These are phyloP conservation scores for Colletotrichum spinosum DNA, from an alignment of 2,329 filamentous ascomycete genomes.

Conservation along the genomic window DNA sequence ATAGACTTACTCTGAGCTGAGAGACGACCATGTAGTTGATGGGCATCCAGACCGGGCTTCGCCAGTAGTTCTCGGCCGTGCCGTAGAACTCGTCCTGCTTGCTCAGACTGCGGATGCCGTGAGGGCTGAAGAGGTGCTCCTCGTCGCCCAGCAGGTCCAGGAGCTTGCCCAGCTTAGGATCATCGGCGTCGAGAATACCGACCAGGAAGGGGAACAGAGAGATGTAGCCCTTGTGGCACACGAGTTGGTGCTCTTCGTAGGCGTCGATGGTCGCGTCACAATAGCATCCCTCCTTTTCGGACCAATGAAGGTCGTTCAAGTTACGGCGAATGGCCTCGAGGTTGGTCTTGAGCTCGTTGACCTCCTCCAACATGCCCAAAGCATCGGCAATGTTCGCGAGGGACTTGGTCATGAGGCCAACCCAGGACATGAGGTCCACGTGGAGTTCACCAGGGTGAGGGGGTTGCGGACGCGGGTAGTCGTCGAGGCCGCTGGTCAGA, in stretches of 20 bases:
- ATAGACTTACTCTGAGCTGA: constrained; percentile 76
- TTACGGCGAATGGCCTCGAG: constrained; percentile 85
- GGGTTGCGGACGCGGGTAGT: constrained; percentile 93
- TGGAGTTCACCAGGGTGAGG: constrained; percentile 97
- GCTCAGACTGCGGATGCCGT: constrained; percentile 91
- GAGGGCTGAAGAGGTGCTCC: constrained; percentile 88
- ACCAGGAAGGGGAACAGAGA: constrained; percentile 93
- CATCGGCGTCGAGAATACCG: constrained; percentile 80
- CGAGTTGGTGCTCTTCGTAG: constrained; percentile 88
- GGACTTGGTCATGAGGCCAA: constrained; percentile 95
- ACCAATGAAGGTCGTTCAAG: constrained; percentile 95
- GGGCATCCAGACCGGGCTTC: constrained; percentile 93
- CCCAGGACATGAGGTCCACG: constrained; percentile 94
- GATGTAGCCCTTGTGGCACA: constrained; percentile 97
- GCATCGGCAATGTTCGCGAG: constrained; percentile 82
- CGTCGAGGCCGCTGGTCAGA: constrained; percentile 92
- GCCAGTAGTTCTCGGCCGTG: constrained; percentile 97
- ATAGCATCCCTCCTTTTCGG: constrained; percentile 81
- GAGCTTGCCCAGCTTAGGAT: constrained; percentile 78
- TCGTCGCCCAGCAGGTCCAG: constrained; percentile 84
- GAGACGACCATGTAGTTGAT: constrained; percentile 91
- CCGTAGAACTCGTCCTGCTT: constrained; percentile 85
- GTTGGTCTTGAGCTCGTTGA: constrained; percentile 75
- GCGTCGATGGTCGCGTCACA: constrained; percentile 97
- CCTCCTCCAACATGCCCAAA: constrained; percentile 82